Evolutionary conservation across 768 basidiomycete genomes (phyloP).

Genomic region (Clitopilus hobsonii): DNA sequence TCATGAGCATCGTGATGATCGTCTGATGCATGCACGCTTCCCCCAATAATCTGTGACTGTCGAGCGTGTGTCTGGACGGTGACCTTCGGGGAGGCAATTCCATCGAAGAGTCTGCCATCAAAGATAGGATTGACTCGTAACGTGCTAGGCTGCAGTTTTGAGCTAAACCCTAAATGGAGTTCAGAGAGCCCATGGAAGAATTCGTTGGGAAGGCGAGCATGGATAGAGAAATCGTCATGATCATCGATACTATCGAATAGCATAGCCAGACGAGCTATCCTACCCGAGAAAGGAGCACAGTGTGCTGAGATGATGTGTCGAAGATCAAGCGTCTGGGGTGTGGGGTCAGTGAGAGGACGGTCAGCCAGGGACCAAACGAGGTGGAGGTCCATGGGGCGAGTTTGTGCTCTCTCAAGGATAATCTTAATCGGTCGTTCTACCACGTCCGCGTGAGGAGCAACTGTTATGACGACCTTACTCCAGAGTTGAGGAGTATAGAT

Average conservation of each 20-base stretch:
- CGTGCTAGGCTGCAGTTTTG: neutral
- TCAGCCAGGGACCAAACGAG: neutral
- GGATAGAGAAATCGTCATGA: no score
- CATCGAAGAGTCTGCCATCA: neutral
- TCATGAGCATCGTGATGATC: no score
- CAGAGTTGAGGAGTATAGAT: neutral
- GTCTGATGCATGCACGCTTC: no score
- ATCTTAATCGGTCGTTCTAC: neutral
- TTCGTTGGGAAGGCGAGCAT: neutral
- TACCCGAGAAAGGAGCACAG: neutral
- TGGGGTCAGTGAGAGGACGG: neutral
- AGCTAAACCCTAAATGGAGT: neutral
- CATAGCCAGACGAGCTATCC: neutral
- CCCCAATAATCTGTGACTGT: no score
- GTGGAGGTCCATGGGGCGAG: no score
- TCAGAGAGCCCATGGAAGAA: neutral
- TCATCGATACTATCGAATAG: neutral
- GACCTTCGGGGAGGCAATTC: neutral
- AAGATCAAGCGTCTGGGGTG: neutral
- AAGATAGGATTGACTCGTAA: neutral
- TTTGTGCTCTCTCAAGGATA: neutral
- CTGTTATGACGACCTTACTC: neutral
- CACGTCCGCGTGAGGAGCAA: neutral
- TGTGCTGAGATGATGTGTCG: neutral
- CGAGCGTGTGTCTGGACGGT: neutral